A percentile compares a stretch with the other conserved stretches of the same genome.
Evolutionary conservation across 1,139 yeast genomes (phyloP).

Genomic region (Hansenula anomala): DNA sequence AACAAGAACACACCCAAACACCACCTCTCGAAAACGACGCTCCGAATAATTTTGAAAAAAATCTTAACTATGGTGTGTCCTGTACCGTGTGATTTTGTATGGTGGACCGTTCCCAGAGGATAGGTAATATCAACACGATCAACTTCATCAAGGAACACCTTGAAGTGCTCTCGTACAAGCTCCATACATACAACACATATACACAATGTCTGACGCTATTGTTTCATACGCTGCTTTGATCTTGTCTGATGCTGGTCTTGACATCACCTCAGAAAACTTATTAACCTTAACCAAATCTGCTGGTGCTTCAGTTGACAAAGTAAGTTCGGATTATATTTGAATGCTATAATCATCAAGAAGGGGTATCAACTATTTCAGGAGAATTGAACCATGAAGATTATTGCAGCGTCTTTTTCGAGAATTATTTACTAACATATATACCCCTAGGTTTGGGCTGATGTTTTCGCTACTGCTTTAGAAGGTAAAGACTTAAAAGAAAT

Average conservation of each 20-base stretch:
- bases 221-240: constrained; percentile 82
- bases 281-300: constrained; percentile 83
- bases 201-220: constrained; percentile 47
- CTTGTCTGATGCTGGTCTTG: constrained; percentile 96
- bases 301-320: constrained; percentile 78
- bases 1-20: too few species aligned
- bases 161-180: too few species aligned
- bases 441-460: constrained; percentile 79
- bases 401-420: too few species aligned
- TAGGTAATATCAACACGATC: neutral
- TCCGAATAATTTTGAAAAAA: too few species aligned
- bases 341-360: too few species aligned
- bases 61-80: too few species aligned
- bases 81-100: too few species aligned
- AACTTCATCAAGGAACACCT: neutral
- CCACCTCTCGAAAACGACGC: too few species aligned
- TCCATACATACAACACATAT: constrained; percentile 2
- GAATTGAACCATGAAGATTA: too few species aligned
- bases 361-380: too few species aligned
- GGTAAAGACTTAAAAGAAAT: constrained; percentile 94
- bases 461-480: constrained; percentile 94
- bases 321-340: constrained; percentile 27
- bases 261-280: constrained; percentile 91
- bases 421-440: constrained; percentile 10
- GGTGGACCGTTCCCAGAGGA: too few species aligned